phyloP scores from a whole-genome alignment of 1,139 yeast genomes.

The Lodderomyces elongisporus region DNA sequence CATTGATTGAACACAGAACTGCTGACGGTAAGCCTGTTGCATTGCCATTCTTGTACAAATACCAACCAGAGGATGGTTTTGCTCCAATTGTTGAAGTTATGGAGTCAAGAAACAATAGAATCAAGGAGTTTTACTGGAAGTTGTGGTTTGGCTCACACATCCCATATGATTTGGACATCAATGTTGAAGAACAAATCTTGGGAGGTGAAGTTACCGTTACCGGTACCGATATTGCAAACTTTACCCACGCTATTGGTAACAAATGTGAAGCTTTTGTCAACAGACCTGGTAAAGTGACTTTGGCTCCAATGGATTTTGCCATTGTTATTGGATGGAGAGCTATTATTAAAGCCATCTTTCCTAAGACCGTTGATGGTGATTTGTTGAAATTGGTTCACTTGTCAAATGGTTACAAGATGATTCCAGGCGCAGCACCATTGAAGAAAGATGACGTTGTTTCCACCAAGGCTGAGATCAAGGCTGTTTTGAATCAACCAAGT shows the following conservation, averaged over 20 bases:
- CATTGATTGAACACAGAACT: conserved; percentile 85
- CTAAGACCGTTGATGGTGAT: conserved; percentile 93
- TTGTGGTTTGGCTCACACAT: conserved; percentile 80
- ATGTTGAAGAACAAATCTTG: conserved; percentile 62
- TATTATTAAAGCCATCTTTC: conserved; percentile 95
- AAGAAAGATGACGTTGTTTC: conserved; percentile 83
- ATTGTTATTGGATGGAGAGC: conserved; percentile 99
- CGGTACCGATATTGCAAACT: conserved; percentile 78
- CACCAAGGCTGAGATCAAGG: conserved; percentile 77
- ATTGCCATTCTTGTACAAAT: conserved; percentile 72
- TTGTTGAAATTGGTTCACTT: conserved; percentile 88
- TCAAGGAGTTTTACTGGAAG: conserved; percentile 95
- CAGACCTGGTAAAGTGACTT: conserved; percentile 76
- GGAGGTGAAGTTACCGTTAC: conserved; percentile 71
- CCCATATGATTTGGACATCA: conserved; percentile 58
- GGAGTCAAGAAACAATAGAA: conserved; percentile 87
- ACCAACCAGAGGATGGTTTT: conserved; percentile 81
- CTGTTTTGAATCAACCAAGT: conserved; percentile 84
- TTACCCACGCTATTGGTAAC: conserved; percentile 96
- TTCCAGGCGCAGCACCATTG: conserved; percentile 87
- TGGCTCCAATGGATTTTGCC: conserved; percentile 99
- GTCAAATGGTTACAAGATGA: conserved; percentile 91
- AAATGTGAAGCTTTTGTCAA: conserved; percentile 93
- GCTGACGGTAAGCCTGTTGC: conserved; percentile 70
- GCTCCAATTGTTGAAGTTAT: conserved; percentile 91